Conservation (phyloP, 192 early-diverging fungal genomes). For the Coemansia sp. region DNA sequence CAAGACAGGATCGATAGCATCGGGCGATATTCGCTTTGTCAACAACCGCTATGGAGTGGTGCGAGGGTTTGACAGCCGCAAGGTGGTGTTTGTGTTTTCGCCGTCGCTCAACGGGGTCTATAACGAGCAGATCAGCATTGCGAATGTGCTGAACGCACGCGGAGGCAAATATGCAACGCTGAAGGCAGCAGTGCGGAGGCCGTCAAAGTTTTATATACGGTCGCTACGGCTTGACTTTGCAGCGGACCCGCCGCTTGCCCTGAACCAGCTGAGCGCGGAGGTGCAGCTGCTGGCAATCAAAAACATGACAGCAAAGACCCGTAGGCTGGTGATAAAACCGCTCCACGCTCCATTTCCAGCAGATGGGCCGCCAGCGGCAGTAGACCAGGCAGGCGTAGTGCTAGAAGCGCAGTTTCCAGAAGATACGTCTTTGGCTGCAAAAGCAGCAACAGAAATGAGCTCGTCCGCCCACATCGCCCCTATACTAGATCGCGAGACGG, state of each 20-base stretch:
- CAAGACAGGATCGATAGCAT: slow-evolving; percentile 93
- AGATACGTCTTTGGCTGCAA: slow-evolving; percentile 6
- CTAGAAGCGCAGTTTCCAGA: slow-evolving; percentile 36
- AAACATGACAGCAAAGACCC: slow-evolving; percentile 78
- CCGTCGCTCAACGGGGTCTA: slow-evolving; percentile 87
- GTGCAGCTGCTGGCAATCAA: slow-evolving; percentile 68
- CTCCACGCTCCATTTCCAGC: background rate
- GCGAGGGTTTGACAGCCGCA: slow-evolving; percentile 84
- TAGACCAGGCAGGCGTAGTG: background rate
- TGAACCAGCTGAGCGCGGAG: slow-evolving; percentile 55
- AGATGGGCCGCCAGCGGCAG: background rate
- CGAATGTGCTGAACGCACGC: slow-evolving; percentile 82
- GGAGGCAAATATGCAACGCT: slow-evolving; percentile 77
- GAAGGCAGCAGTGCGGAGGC: slow-evolving; percentile 88
- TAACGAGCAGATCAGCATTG: slow-evolving; percentile 80
- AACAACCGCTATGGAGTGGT: slow-evolving; percentile 83
- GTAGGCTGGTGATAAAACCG: slow-evolving; percentile 60
- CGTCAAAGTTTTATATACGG: slow-evolving; percentile 82
- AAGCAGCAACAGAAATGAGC: too few species aligned
- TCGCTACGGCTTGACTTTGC: slow-evolving; percentile 75
- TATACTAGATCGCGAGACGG: slow-evolving; percentile 56
- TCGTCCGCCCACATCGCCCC: background rate
- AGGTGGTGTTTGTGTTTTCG: slow-evolving; percentile 89
- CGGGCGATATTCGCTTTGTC: slow-evolving; percentile 77
- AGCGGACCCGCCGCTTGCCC: slow-evolving; percentile 34